Percentiles rank a stretch among this genome's conserved stretches.
Conservation (phyloP, 495 filamentous ascomycete species). For the Daldinia grandis region DNA sequence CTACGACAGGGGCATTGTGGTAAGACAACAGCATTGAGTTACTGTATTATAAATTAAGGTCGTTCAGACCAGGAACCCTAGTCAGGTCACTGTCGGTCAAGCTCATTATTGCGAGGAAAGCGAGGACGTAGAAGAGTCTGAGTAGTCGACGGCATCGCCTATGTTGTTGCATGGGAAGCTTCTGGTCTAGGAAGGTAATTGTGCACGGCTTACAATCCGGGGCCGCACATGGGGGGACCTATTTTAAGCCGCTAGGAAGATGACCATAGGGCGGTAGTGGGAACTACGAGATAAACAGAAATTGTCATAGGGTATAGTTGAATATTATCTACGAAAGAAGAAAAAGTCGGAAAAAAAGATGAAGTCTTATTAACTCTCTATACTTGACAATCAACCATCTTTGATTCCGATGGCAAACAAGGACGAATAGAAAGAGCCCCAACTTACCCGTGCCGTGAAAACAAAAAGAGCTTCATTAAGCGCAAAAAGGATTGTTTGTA, state of each 20-base stretch:
- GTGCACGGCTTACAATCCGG: background rate
- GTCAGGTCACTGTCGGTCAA: background rate
- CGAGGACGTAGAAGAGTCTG: no score
- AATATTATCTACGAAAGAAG: no score
- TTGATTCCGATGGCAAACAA: background rate
- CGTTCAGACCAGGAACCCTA: background rate
- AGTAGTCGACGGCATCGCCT: background rate
- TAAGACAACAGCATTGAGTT: background rate
- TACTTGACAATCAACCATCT: background rate
- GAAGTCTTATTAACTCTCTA: no score
- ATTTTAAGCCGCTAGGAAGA: constrained; percentile 4
- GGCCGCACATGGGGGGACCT: background rate
- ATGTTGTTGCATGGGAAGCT: background rate
- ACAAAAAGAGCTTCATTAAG: background rate
- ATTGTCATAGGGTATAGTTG: background rate
- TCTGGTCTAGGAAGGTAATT: background rate
- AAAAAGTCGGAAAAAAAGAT: no score
- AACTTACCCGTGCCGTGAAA: background rate
- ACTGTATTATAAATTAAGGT: background rate
- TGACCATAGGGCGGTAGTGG: background rate
- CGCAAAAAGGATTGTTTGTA: background rate
- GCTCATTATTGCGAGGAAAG: constrained; percentile 1
- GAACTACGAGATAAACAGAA: constrained; percentile 10
- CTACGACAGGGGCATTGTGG: background rate
- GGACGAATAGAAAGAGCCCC: background rate